Percentiles rank a stretch among this genome's conserved stretches.
Conservation (phyloP, 2,329 filamentous ascomycete genomes). For the Dryadomyces quercivorus region DNA sequence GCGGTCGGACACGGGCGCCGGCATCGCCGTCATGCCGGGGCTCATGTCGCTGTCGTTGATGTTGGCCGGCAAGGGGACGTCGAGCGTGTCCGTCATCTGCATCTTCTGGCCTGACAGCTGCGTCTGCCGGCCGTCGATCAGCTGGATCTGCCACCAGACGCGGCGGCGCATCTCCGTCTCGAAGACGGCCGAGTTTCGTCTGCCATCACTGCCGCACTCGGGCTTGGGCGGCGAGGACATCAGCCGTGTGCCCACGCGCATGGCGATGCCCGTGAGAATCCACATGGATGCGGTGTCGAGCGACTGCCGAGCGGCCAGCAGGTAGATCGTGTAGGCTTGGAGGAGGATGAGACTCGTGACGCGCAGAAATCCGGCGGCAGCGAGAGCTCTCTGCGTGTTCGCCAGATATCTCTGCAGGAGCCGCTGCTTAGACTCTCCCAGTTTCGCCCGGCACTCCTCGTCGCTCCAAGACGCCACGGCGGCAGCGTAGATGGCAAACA, state of each 20-base stretch:
- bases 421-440: neutral
- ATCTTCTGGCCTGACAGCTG: conserved; percentile 8
- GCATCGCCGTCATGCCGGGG: conserved; percentile 30
- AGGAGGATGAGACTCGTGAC: conserved; percentile 41
- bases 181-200: conserved; percentile 32
- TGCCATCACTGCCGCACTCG: conserved; percentile 28
- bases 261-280: conserved; percentile 45
- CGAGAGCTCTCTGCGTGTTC: conserved; percentile 40
- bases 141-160: conserved; percentile 45
- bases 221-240: conserved; percentile 18
- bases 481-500: conserved; percentile 42
- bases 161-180: conserved; percentile 46
- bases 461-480: conserved; percentile 40
- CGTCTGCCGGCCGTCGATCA: conserved; percentile 34
- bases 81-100: neutral
- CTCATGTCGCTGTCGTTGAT: conserved; percentile 36
- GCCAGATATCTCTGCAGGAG: conserved; percentile 24
- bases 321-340: conserved; percentile 44
- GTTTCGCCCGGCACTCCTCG: conserved; percentile 23
- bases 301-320: conserved; percentile 23
- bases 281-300: conserved; percentile 39
- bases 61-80: conserved; percentile 22
- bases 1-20: conserved; percentile 24
- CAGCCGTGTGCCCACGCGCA: conserved; percentile 37
- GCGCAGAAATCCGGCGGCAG: conserved; percentile 44